Conservation (phyloP, 306 rosid species). For the Castanea crenata region DNA sequence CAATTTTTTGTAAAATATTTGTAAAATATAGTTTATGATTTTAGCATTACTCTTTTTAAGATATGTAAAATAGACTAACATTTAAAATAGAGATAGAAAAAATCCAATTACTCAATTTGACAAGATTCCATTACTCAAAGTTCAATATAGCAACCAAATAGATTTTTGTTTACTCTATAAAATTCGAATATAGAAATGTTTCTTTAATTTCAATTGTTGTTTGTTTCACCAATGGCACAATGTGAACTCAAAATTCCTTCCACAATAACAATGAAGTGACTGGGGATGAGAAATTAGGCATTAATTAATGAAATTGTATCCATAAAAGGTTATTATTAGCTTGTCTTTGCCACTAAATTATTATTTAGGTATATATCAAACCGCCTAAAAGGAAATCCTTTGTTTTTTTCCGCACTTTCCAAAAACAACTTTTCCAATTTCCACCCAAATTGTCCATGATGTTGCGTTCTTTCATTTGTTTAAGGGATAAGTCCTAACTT, state of each 20-base stretch:
- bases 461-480: slow-evolving; percentile 3
- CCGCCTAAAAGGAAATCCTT: slow-evolving; percentile 27
- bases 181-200: not conserved
- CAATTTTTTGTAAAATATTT: no score
- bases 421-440: slow-evolving; percentile 18
- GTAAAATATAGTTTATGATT: no score
- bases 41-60: no score
- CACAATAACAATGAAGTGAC: not conserved
- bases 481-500: slow-evolving; percentile 2
- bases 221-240: not conserved
- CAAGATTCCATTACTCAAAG: not conserved
- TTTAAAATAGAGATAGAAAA: no score
- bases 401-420: slow-evolving; percentile 33
- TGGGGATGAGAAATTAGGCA: not conserved
- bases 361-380: slow-evolving; percentile 28
- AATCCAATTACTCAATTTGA: not conserved
- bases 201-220: not conserved
- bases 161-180: not conserved
- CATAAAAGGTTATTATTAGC: not conserved
- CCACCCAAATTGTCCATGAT: slow-evolving; percentile 22
- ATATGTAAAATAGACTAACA: no score
- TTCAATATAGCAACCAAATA: no score
- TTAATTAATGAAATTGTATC: not conserved
- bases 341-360: slow-evolving; percentile 15
- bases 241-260: not conserved